A percentile compares a stretch with the other conserved stretches of the same genome.
Conservation (phyloP, 2,329 filamentous ascomycete species). For the Pezicula carpinea region DNA sequence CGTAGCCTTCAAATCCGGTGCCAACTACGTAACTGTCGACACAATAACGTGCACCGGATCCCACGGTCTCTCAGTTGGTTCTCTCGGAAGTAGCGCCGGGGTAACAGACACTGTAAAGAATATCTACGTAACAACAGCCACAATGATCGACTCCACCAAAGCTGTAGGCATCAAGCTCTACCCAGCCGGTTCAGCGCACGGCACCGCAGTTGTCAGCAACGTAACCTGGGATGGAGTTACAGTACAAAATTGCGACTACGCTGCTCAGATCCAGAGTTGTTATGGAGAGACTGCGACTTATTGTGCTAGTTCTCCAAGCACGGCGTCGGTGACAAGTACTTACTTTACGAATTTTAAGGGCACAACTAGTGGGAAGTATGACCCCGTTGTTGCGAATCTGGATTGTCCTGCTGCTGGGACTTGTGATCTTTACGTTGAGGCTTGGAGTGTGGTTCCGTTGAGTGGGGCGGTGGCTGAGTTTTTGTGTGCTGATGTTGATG, state of each 20-base stretch:
- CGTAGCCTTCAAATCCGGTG: constrained; percentile 51
- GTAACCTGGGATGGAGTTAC: constrained; percentile 36
- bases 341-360: constrained; percentile 34
- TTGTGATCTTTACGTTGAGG: constrained; percentile 31
- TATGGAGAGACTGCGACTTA: constrained; percentile 33
- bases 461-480: constrained; percentile 29
- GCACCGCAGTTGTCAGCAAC: constrained; percentile 34
- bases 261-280: constrained; percentile 41
- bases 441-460: constrained; percentile 30
- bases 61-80: constrained; percentile 43
- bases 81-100: constrained; percentile 32
- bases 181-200: constrained; percentile 32
- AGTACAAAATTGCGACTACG: constrained; percentile 36
- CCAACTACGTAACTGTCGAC: constrained; percentile 37
- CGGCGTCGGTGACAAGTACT: constrained; percentile 30
- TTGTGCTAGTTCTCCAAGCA: constrained; percentile 31
- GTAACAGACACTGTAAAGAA: constrained; percentile 37
- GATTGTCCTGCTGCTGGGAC: constrained; percentile 33
- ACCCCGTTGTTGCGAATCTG: constrained; percentile 31
- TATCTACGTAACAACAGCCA: constrained; percentile 34
- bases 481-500: constrained; percentile 31
- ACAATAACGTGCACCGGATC: constrained; percentile 40
- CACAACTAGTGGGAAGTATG: constrained; percentile 33
- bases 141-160: constrained; percentile 38
- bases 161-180: constrained; percentile 43